These are phyloP conservation scores for Lycium barbarum DNA, from an alignment of 257 asterid species.

Conservation along the genomic window DNA sequence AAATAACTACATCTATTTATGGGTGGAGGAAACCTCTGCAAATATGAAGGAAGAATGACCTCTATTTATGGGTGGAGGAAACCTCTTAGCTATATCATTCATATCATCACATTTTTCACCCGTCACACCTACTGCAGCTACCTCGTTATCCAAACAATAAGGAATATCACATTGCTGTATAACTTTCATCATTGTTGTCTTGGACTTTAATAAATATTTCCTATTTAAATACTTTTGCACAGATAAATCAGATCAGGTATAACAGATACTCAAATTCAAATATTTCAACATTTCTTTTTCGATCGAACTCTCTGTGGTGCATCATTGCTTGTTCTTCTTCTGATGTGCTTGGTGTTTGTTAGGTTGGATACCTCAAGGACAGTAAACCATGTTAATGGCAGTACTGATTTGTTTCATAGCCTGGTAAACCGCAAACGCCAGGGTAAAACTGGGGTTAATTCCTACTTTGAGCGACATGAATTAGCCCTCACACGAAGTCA, in stretches of 20 bases:
- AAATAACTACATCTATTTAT: not conserved
- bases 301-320: constrained; percentile 18
- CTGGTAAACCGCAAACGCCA: constrained; percentile 51
- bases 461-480: constrained; percentile 85
- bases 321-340: not conserved
- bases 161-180: constrained; percentile 4
- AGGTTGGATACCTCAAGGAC: constrained; percentile 64
- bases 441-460: constrained; percentile 70
- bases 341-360: constrained; percentile 25
- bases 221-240: not conserved
- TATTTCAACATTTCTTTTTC: not conserved
- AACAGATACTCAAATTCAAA: not conserved
- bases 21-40: constrained; percentile 7
- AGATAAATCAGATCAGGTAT: not conserved
- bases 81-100: not conserved
- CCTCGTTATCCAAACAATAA: not conserved
- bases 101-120: not conserved
- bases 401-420: constrained; percentile 44
- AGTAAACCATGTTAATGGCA: constrained; percentile 46
- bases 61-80: constrained; percentile 22
- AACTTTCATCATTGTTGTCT: constrained; percentile 10
- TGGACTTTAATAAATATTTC: not conserved
- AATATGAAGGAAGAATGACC: constrained; percentile 16
- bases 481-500: constrained; percentile 76
- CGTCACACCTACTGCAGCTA: constrained; percentile 1